These are phyloP conservation scores for Nannochloris sp. DNA, from an alignment of 139 green algal species.

Conservation along the genomic window DNA sequence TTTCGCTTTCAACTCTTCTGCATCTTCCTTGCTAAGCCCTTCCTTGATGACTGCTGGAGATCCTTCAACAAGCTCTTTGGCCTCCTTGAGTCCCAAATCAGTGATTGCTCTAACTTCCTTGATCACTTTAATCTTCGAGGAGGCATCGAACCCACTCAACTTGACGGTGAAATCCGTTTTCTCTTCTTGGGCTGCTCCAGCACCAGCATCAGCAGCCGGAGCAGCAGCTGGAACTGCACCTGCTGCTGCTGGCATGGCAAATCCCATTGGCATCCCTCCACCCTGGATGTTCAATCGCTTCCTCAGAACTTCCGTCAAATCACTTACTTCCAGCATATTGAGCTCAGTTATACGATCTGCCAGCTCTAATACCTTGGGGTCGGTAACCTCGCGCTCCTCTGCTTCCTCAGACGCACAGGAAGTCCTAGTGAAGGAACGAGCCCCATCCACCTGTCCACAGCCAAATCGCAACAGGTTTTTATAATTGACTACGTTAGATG, in stretches of 20 bases:
- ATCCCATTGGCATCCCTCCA: conserved; percentile 34
- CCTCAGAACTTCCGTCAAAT: conserved; percentile 60
- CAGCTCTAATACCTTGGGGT: conserved; percentile 37
- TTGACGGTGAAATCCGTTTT: conserved; percentile 95
- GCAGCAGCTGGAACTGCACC: conserved; percentile 1
- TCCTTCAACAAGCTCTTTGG: conserved; percentile 97
- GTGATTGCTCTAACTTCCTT: conserved; percentile 93
- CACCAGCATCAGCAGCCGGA: background rate
- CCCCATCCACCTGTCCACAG: background rate
- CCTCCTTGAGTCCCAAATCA: conserved; percentile 92
- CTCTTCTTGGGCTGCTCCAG: conserved; percentile 38
- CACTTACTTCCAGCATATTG: conserved; percentile 63
- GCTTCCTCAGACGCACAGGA: background rate
- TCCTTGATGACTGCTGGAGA: conserved; percentile 80
- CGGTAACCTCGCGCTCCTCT: conserved; percentile 23
- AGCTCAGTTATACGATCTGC: conserved; percentile 62
- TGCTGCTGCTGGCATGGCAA: conserved; percentile 25
- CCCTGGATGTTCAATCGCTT: conserved; percentile 53
- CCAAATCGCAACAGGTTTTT: too few relatives aligned
- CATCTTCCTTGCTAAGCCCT: conserved; percentile 87
- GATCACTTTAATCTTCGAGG: conserved; percentile 98
- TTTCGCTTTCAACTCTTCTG: conserved; percentile 85
- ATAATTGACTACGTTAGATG: too few relatives aligned
- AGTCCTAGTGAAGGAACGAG: background rate
- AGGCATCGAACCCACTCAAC: conserved; percentile 81